These are phyloP conservation scores for Cadophora sp. DNA, from an alignment of 2,329 filamentous ascomycete genomes.

Conservation along the genomic window DNA sequence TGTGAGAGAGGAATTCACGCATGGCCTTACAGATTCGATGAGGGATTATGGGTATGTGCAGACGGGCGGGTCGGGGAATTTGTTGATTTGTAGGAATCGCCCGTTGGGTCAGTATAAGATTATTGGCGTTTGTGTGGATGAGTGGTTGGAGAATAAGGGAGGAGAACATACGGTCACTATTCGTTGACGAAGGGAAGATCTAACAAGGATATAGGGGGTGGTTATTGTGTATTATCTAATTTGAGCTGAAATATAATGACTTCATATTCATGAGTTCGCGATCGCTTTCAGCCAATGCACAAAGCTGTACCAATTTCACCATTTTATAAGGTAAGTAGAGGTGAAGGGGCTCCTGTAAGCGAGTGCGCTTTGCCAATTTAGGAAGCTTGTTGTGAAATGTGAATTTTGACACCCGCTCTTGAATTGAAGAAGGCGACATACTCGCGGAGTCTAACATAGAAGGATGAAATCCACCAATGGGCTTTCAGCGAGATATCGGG, in stretches of 20 bases:
- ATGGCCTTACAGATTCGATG: slow-evolving; percentile 23
- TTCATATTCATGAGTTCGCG: too few relatives aligned
- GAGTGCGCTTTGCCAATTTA: background rate
- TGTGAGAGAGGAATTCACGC: slow-evolving; percentile 25
- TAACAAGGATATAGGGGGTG: too few relatives aligned
- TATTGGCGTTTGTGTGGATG: slow-evolving; percentile 27
- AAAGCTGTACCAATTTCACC: too few relatives aligned
- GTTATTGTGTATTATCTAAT: too few relatives aligned
- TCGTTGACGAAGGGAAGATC: too few relatives aligned
- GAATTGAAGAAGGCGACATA: too few relatives aligned
- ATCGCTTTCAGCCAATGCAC: too few relatives aligned
- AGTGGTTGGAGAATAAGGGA: slow-evolving; percentile 23
- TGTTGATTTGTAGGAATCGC: slow-evolving; percentile 25
- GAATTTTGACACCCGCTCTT: background rate
- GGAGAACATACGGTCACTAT: slow-evolving; percentile 22
- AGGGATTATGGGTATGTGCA: slow-evolving; percentile 27
- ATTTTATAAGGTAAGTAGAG: too few relatives aligned
- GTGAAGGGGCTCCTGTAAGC: background rate
- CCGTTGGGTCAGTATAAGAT: slow-evolving; percentile 26
- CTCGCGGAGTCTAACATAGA: too few relatives aligned
- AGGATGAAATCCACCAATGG: too few relatives aligned
- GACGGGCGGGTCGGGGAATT: slow-evolving; percentile 24
- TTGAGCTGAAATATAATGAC: too few relatives aligned
- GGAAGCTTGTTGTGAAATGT: background rate
- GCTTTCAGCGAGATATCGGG: too few relatives aligned